A percentile compares a stretch with the other conserved stretches of the same genome.
Evolutionary conservation across 148 eudicot genomes (phyloP).

Genomic region (Rhododendron simsii): DNA sequence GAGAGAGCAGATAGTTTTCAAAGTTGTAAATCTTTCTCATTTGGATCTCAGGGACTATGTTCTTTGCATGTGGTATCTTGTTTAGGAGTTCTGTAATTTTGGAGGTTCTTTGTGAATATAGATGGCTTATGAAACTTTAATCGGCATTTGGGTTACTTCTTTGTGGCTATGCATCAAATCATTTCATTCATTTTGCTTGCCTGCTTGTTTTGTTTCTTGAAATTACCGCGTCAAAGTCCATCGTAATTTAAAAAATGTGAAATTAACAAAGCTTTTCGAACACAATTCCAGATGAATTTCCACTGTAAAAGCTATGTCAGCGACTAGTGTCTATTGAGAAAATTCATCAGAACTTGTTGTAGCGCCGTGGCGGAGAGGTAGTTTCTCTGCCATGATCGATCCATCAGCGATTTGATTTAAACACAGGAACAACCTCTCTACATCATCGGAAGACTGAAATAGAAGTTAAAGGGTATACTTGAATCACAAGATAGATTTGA

Average conservation of each 20-base stretch:
- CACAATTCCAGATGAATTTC: background rate
- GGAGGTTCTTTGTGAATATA: constrained; percentile 10
- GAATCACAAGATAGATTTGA: background rate
- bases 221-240: background rate
- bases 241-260: background rate
- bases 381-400: background rate
- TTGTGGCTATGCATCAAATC: background rate
- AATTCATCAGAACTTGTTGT: background rate
- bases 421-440: background rate
- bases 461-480: background rate
- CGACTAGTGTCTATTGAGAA: background rate
- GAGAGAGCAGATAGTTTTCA: background rate
- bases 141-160: background rate
- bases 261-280: background rate
- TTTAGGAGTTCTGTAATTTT: constrained; percentile 3
- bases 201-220: background rate
- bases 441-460: background rate
- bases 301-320: background rate
- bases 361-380: background rate
- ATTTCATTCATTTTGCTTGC: background rate
- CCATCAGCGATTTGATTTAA: background rate
- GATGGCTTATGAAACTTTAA: background rate
- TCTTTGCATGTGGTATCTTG: background rate
- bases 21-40: constrained; percentile 8
- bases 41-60: constrained; percentile 7